These are phyloP conservation scores for Candolleomyces efflorescens DNA, from an alignment of 768 basidiomycete genomes.

Conservation along the genomic window DNA sequence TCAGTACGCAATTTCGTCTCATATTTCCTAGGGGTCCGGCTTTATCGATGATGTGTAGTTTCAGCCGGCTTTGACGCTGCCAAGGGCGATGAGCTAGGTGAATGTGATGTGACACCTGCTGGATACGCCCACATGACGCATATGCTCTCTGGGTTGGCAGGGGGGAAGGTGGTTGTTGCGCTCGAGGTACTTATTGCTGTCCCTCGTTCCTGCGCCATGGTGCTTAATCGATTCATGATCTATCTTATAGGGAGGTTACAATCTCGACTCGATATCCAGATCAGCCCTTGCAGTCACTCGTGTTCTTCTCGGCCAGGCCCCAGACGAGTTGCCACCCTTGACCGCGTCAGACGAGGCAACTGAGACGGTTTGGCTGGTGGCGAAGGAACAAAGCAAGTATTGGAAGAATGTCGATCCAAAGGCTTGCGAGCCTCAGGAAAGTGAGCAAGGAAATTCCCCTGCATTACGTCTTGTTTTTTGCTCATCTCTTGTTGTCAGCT, in stretches of 20 bases:
- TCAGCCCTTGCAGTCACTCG: constrained; percentile 86
- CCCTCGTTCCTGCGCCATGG: neutral
- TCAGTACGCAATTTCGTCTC: constrained; percentile 57
- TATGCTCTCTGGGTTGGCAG: constrained; percentile 86
- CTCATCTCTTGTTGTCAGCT: constrained; percentile 34
- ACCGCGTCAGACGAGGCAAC: constrained; percentile 77
- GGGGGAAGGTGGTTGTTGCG: constrained; percentile 86
- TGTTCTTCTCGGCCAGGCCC: constrained; percentile 86
- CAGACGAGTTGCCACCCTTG: constrained; percentile 68
- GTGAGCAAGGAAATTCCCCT: constrained; percentile 37
- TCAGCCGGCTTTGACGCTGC: constrained; percentile 99
- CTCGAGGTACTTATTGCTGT: constrained; percentile 68
- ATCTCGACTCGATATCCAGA: constrained; percentile 79
- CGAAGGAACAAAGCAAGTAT: constrained; percentile 80
- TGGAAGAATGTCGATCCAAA: constrained; percentile 89
- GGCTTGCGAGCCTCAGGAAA: constrained; percentile 76
- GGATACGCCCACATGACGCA: constrained; percentile 99
- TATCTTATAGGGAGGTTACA: constrained; percentile 84
- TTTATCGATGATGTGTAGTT: constrained; percentile 54
- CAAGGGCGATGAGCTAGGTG: constrained; percentile 85
- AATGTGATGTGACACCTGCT: constrained; percentile 84
- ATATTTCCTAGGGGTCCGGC: neutral
- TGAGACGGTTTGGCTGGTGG: constrained; percentile 87
- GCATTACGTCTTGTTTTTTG: neutral
- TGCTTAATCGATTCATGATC: neutral